Evolutionary conservation across 805 yeast genomes (phyloP), one percentile per base, ranked within the genome.

Genomic region (Metschnikowia borealis): DNA sequence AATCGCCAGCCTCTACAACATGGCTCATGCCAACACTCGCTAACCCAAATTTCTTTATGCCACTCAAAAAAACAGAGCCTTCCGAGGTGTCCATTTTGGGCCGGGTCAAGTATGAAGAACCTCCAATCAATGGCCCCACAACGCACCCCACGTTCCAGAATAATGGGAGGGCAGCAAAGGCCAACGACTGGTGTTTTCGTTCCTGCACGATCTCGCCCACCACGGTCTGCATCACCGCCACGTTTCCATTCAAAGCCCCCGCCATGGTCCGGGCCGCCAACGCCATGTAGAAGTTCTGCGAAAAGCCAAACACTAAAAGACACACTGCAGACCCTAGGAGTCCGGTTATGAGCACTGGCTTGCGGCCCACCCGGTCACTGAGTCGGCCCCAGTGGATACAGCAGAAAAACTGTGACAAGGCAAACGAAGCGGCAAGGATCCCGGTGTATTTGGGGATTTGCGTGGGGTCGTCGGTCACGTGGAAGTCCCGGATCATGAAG

Each of bases 91-190:
- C 49, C 18, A 37, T 20, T 31, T 42, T 52, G 13, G 72, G 70
- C n/a, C 64, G 52, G 8, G 70, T 65, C 41, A 67, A 57, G 49
- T 57, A 61, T 36, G 48, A 50, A 6, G 65, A 63, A 3, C 72
- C 70, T 4, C 71, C 71, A 40, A 67, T 65, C 44, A 62, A 56
- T 2, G 71, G 71, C 1, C 71, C 71, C 15, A 67, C 52, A 15
- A 67, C 63, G 33, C 62, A 51, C 6, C 71, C 71, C 21, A 67
- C 57, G 52, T 67, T 67, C 62, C 63, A 66, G 34, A 67, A 55
- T n/a, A 67, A 52, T 8, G 71, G 71, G 14, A 67, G 53, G 4
- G 62, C 59, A 3, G 65, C 60, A 50, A 67, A 67, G 5, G 70
- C 71, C 8, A 66, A 41, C 1, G 67, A 59, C 40, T 67, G 71